Conservation (phyloP, 192 early-diverging fungal genomes). For the Chytriomyces confervae region DNA sequence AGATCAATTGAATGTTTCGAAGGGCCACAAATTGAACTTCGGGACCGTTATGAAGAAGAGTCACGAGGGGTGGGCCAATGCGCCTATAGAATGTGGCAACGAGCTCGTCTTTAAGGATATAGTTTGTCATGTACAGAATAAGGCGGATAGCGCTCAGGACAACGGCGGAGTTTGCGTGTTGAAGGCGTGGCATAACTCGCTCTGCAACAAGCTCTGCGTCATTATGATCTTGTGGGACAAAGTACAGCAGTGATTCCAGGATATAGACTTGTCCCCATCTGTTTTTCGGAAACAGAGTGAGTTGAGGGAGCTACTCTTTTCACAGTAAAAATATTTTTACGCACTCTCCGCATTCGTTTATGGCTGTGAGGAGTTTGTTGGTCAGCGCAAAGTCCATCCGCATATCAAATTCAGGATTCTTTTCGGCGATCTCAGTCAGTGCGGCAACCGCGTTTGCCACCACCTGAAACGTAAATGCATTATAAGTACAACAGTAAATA, state of each 20-base stretch:
- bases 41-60: slow-evolving; percentile 81
- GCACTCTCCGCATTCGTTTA: slow-evolving; percentile 97
- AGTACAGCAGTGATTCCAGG: slow-evolving; percentile 88
- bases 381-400: slow-evolving; percentile 72
- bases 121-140: slow-evolving; percentile 94
- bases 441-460: slow-evolving; percentile 95
- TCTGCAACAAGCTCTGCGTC: slow-evolving; percentile 93
- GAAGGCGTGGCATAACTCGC: slow-evolving; percentile 85
- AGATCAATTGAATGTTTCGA: slow-evolving; percentile 94
- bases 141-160: slow-evolving; percentile 85
- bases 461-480: slow-evolving; percentile 51
- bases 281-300: slow-evolving; percentile 15
- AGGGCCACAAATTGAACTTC: slow-evolving; percentile 98
- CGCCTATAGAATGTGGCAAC: slow-evolving; percentile 79
- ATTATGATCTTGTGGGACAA: slow-evolving; percentile 81
- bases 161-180: slow-evolving; percentile 95
- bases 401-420: slow-evolving; percentile 66
- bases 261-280: slow-evolving; percentile 97
- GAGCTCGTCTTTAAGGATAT: slow-evolving; percentile 80
- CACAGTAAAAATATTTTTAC: slow-evolving; percentile 4
- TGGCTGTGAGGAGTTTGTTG: slow-evolving; percentile 83
- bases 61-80: slow-evolving; percentile 90
- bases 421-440: slow-evolving; percentile 87
- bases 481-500: slow-evolving; percentile 6
- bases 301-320: background rate